Evolutionary conservation across 805 yeast genomes (phyloP).

Genomic region (Clavispora carvajalis): DNA sequence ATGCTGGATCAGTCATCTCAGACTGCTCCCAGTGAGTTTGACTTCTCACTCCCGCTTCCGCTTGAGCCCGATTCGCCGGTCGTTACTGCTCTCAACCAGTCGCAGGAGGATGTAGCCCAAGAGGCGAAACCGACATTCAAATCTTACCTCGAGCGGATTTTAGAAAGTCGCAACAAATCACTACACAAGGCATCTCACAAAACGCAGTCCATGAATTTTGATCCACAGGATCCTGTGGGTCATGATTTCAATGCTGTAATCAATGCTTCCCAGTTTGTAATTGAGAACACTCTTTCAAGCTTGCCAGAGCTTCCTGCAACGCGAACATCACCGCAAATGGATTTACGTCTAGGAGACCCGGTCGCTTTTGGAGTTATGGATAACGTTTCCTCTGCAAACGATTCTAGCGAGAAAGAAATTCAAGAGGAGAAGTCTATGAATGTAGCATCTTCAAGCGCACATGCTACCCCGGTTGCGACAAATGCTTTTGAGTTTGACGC

Average conservation of each 20-base stretch:
- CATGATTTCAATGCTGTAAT: conserved; percentile 4
- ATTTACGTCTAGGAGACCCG: conserved; percentile 12
- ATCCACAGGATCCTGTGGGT: background rate
- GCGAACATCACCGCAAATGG: background rate
- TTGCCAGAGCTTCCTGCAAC: conserved; percentile 8
- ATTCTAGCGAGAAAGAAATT: conserved; percentile 11
- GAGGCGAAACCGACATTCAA: conserved; percentile 14
- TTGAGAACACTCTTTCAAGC: conserved; percentile 15
- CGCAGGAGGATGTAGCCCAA: background rate
- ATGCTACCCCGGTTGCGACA: background rate
- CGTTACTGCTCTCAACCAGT: too few relatives aligned
- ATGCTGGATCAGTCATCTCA: conserved; percentile 19
- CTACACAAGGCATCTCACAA: background rate
- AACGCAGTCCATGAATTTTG: too few relatives aligned
- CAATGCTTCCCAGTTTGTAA: conserved; percentile 12
- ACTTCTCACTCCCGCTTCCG: background rate
- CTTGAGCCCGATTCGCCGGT: background rate
- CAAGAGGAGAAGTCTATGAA: conserved; percentile 3
- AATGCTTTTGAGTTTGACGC: conserved; percentile 7
- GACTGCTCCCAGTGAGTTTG: background rate
- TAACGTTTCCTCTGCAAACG: conserved; percentile 7
- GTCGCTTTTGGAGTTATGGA: conserved; percentile 11
- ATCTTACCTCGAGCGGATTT: conserved; percentile 30
- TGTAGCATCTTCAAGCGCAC: conserved; percentile 1
- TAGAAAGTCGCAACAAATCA: conserved; percentile 14